Evolutionary conservation across 2,329 filamentous ascomycete species (phyloP), one percentile per base, ranked within the genome.

Genomic region (Xylaria sp.): DNA sequence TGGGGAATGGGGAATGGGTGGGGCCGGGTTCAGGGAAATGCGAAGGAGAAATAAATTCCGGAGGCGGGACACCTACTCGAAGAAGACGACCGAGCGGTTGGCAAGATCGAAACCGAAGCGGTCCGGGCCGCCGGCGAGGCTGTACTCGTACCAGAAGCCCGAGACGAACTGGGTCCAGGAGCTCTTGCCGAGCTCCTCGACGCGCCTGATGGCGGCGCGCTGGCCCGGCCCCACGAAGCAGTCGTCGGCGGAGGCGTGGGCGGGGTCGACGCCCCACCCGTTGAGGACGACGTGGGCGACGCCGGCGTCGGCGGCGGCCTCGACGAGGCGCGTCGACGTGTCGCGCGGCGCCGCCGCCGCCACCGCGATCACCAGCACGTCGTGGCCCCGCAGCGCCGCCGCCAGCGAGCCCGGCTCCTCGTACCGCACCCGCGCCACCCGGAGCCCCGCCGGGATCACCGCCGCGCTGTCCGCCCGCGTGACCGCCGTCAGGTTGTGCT

Each of bases 241-340:
- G 3, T 60, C 49, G 17, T 57, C 64, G n/a, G 80, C 59, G 0
- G 46, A 66, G 2, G 74, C 71, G 24, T 78, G 65, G 2, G 63
- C 62, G 9, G 74, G 40, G 52, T 78, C 74, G 5, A 56, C 58
- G 7, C 71, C 73, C 45, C 69, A 82, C 8, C 66, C 67, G 59
- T 84, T 85, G 2, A 82, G 83, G 67, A 86, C 73, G 46, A 86
- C 61, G 61, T 78, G 84, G 1, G 75, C 72, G 0, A 86, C 72
- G 2, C 77, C 77, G 0, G 83, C 81, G 48, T 77, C 75, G 9
- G 75, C 78, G 0, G 83, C 83, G 0, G 83, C 83, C 11, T 71
- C 66, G 54, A 84, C 70, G 22, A 86, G 69, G 54, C 78, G 78
- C 56, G 63, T 68, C 41, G 82, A 75, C 3, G 73, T 74, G n/a